phyloP scores from a whole-genome alignment of 768 basidiomycete species.

The Leccinellum luteum region DNA sequence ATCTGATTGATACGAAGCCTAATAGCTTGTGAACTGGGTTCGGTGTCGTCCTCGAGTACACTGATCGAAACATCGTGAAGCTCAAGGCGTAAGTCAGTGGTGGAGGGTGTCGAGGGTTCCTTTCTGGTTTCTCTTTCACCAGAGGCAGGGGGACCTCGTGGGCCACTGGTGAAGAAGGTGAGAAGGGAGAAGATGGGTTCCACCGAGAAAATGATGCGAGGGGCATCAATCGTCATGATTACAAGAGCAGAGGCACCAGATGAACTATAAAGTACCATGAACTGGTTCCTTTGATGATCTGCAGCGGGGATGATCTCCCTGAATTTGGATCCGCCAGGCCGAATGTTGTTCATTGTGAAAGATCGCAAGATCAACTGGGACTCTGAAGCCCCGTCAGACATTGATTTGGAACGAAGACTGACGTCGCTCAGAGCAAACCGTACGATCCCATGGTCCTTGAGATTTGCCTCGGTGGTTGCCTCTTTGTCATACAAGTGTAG shows the following conservation, averaged over 20 bases:
- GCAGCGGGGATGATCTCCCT: slow-evolving; percentile 95
- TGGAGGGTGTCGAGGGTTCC: slow-evolving; percentile 10
- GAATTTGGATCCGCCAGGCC: slow-evolving; percentile 78
- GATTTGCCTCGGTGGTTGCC: slow-evolving; percentile 52
- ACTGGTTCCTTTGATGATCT: slow-evolving; percentile 82
- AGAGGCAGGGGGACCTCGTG: slow-evolving; percentile 25
- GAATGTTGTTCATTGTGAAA: slow-evolving; percentile 87
- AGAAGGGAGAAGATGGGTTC: slow-evolving; percentile 90
- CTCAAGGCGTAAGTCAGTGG: slow-evolving; percentile 74
- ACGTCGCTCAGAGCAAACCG: slow-evolving; percentile 82
- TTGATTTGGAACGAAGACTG: slow-evolving; percentile 73
- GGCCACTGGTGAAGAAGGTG: slow-evolving; percentile 73
- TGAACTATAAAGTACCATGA: slow-evolving; percentile 88
- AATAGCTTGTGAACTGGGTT: slow-evolving; percentile 81
- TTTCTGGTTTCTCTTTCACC: slow-evolving; percentile 13
- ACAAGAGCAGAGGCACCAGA: slow-evolving; percentile 68
- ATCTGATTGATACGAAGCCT: slow-evolving; percentile 80
- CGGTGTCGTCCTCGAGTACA: slow-evolving; percentile 81
- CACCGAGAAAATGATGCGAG: slow-evolving; percentile 86
- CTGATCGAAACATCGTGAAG: slow-evolving; percentile 87
- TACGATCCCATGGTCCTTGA: slow-evolving; percentile 80
- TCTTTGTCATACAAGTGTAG: slow-evolving; percentile 80
- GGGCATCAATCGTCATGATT: slow-evolving; percentile 88
- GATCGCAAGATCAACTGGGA: slow-evolving; percentile 87
- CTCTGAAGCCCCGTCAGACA: slow-evolving; percentile 82